These are phyloP conservation scores for Taphrina flavorubra DNA, from an alignment of 1,139 yeast species.

Conservation along the genomic window DNA sequence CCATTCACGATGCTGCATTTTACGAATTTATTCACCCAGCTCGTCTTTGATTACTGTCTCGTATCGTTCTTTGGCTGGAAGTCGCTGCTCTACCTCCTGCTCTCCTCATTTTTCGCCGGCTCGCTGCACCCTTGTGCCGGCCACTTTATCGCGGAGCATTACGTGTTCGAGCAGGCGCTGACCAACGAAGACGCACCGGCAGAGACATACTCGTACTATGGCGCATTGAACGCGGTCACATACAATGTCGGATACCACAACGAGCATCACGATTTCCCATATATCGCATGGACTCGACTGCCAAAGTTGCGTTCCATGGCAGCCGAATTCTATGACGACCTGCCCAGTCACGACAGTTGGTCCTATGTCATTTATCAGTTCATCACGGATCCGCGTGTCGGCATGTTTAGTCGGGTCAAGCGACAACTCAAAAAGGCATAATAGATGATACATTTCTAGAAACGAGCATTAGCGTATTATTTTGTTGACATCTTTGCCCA, in stretches of 20 bases:
- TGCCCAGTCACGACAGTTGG: constrained; percentile 83
- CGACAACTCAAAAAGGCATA: constrained; percentile 52
- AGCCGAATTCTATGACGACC: constrained; percentile 76
- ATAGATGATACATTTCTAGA: constrained; percentile 13
- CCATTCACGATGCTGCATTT: constrained; percentile 73
- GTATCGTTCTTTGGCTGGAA: constrained; percentile 68
- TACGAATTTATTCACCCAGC: constrained; percentile 58
- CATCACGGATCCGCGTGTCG: constrained; percentile 68
- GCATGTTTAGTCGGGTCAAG: constrained; percentile 81
- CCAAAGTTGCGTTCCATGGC: constrained; percentile 72
- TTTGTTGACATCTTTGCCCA: not conserved
- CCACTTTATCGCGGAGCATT: constrained; percentile 93
- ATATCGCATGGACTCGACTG: constrained; percentile 84
- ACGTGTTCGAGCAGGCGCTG: constrained; percentile 68
- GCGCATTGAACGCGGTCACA: constrained; percentile 72
- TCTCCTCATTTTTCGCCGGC: constrained; percentile 86
- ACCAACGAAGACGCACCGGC: constrained; percentile 57
- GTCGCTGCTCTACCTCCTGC: constrained; percentile 67
- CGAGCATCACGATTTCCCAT: constrained; percentile 95
- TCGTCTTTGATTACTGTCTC: constrained; percentile 63
- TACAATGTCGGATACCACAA: constrained; percentile 96
- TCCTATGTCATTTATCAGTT: constrained; percentile 75
- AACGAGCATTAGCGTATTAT: constrained; percentile 1
- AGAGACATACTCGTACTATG: constrained; percentile 90
- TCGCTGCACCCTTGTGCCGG: constrained; percentile 94